Base-by-base conservation (phyloP, 2,329 filamentous ascomycete genomes). In the Hypoxylon sp. region DNA sequence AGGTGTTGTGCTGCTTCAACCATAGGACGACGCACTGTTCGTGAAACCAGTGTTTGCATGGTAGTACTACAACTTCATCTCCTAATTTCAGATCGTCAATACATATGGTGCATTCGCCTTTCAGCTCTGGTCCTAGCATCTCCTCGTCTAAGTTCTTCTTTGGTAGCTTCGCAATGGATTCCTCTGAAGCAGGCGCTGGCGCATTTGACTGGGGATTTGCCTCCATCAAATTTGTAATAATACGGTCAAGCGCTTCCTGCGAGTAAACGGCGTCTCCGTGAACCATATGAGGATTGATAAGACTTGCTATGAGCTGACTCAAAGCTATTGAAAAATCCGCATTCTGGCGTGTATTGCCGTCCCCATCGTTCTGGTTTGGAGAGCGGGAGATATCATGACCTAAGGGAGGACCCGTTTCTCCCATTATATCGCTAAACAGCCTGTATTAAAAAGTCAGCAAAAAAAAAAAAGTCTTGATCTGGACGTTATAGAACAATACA, bases 31-130 rank as follows among this genome's bases (percentile, higher is more conserved):
- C 91, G 72, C 94, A 98, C 24, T 86, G 82, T 60, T 89, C 89
- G 73, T 97, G 94, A 76, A 97, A 98, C 92, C 93, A 97, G 74
- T 99, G 95, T 62, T 88, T 90, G 79, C 95, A 99, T 0, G 93
- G 93, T 52, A 99, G 79, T 47, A 89, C 85, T 0, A 91, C 86
- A 4, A 94, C 92, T 74, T 91, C 88, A 28, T 91, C 88, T 10
- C 88, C 91, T 34, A 91, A 74, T 24, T 87, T 84, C 65, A 96
- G 89, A 26, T 91, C 87, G 57, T 97, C 93, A 81, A 98, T 97
- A 78, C 95, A 99, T 61, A 99, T 97, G 34, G 92, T 94, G 76
- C 95, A 99, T 73, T 97, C 94, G 43, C 88, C 90, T 60, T 90
- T 91, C 6, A 85, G 85, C 56, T 88, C 86, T 0, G 80, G 75